phyloP scores from a whole-genome alignment of 2,329 filamentous ascomycete genomes.

The Penicillium capsulatum region DNA sequence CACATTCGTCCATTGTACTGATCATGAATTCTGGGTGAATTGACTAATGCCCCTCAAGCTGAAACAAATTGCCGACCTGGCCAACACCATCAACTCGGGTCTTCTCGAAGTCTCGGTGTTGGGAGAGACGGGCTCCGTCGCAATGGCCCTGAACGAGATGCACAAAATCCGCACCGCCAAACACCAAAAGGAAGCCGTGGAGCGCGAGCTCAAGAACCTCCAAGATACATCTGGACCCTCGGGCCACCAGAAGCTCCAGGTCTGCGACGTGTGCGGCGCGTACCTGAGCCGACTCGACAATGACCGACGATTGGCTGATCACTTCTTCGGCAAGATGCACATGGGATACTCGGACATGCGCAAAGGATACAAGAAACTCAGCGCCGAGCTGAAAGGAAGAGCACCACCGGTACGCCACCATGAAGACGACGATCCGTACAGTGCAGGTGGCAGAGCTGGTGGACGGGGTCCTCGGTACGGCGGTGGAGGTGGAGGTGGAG shows the following conservation, averaged over 20 bases:
- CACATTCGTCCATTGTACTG: not conserved
- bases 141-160: constrained; percentile 78
- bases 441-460: constrained; percentile 39
- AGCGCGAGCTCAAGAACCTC: constrained; percentile 83
- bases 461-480: constrained; percentile 43
- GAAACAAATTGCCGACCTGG: constrained; percentile 78
- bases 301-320: constrained; percentile 86
- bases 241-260: constrained; percentile 95
- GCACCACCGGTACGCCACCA: constrained; percentile 57
- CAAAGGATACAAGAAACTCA: constrained; percentile 82
- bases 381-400: constrained; percentile 76
- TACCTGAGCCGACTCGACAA: constrained; percentile 92
- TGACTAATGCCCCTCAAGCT: constrained; percentile 47
- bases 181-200: constrained; percentile 74
- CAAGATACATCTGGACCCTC: constrained; percentile 88
- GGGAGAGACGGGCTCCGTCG: constrained; percentile 75
- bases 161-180: constrained; percentile 78
- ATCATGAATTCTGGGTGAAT: not conserved
- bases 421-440: constrained; percentile 51
- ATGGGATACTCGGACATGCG: constrained; percentile 97
- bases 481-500: no score
- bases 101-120: constrained; percentile 82
- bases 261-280: constrained; percentile 96
- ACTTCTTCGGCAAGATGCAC: constrained; percentile 99
- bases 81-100: constrained; percentile 72